These are phyloP conservation scores for Neurospora sp. DNA, from an alignment of 495 filamentous ascomycete genomes.

Conservation along the genomic window DNA sequence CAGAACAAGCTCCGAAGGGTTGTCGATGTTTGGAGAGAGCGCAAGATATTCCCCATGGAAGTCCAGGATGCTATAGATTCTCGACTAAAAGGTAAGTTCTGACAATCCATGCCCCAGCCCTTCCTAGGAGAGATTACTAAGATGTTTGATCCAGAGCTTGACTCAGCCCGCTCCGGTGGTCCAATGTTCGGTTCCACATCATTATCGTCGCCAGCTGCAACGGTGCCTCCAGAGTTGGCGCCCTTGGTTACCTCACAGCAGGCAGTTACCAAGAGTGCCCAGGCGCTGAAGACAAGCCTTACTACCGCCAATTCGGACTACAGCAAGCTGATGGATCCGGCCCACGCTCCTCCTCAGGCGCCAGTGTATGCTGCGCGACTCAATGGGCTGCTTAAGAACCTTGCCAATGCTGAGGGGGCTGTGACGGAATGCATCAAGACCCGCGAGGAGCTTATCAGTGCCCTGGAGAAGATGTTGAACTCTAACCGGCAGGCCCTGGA, in stretches of 20 bases:
- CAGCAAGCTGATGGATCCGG: constrained; percentile 65
- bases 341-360: constrained; percentile 54
- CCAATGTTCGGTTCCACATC: constrained; percentile 54
- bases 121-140: constrained; percentile 2
- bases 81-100: constrained; percentile 58
- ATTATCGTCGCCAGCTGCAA: constrained; percentile 21
- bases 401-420: constrained; percentile 85
- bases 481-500: constrained; percentile 59
- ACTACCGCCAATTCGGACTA: constrained; percentile 69
- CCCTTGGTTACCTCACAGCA: constrained; percentile 64
- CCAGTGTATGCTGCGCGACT: constrained; percentile 90
- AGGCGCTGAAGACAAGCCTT: constrained; percentile 49
- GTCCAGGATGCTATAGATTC: constrained; percentile 71
- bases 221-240: constrained; percentile 64
- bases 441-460: constrained; percentile 62
- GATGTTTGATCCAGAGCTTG: constrained; percentile 50
- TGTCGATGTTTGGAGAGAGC: constrained; percentile 85
- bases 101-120: not conserved
- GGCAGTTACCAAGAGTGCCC: constrained; percentile 57
- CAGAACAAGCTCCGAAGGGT: constrained; percentile 82
- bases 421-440: constrained; percentile 86
- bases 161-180: constrained; percentile 59
- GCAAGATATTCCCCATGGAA: constrained; percentile 70
- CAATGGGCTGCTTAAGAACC: constrained; percentile 70
- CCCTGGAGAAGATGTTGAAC: constrained; percentile 71